Evolutionary conservation across 768 basidiomycete genomes (phyloP).

Genomic region (Trichaptum fuscoviolaceum): DNA sequence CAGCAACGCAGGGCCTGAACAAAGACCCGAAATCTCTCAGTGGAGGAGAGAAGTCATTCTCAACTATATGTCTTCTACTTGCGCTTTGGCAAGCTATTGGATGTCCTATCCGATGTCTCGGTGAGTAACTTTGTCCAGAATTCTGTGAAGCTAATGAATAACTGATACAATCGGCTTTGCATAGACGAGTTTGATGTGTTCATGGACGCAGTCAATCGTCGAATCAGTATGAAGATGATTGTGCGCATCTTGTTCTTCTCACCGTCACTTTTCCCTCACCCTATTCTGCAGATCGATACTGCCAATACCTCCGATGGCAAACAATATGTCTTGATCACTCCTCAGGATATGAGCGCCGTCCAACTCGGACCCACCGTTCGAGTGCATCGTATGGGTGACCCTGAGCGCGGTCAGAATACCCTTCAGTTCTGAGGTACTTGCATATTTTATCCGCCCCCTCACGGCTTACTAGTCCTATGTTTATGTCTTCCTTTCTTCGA

Average conservation of each 20-base stretch:
- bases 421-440: constrained; percentile 25
- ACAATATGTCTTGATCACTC: constrained; percentile 94
- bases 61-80: constrained; percentile 90
- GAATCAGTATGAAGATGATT: constrained; percentile 95
- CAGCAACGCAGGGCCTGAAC: constrained; percentile 55
- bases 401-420: constrained; percentile 59
- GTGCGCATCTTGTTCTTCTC: constrained; percentile 33
- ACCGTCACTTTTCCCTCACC: constrained; percentile 6
- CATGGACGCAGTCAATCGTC: constrained; percentile 91
- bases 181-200: constrained; percentile 97
- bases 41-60: constrained; percentile 96
- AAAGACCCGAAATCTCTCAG: constrained; percentile 85
- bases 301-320: constrained; percentile 83
- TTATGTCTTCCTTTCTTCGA: no score
- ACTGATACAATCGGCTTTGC: constrained; percentile 1
- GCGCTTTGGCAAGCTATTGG: constrained; percentile 95
- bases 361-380: constrained; percentile 62
- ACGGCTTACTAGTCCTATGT: no score
- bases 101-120: constrained; percentile 89
- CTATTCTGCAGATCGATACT: constrained; percentile 64
- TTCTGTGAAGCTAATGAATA: neutral
- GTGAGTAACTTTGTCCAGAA: constrained; percentile 32
- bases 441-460: neutral
- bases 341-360: constrained; percentile 85
- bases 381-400: constrained; percentile 74